Base-by-base conservation (phyloP, 2,329 filamentous ascomycete species). In the Cladosporium sp. region DNA sequence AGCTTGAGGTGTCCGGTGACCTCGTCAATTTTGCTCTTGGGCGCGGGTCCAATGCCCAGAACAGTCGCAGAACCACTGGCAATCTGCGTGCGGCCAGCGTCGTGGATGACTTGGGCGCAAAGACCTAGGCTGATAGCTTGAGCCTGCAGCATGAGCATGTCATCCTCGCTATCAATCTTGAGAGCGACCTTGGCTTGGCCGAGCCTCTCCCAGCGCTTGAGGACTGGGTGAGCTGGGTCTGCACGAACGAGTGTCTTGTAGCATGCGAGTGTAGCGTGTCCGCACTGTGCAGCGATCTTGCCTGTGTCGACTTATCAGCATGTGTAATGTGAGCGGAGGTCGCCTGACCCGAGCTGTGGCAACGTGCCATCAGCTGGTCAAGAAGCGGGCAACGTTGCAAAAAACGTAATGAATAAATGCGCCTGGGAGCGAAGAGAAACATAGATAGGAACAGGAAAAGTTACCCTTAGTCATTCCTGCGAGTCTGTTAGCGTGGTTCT, bases 61-160 rank as follows among this genome's bases (percentile, higher is more conserved):
- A 99, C 95, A 0, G 95, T 99, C 77, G 92, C 86, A 77, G 93
- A 97, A 21, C 95, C 94, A 51, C 91, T 89, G 61, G 93, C 93
- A 78, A 99, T 98, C 85, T 99, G 95, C 54, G 95, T 99, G 67
- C 95, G 87, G 16, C 95, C 95, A n/a, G 95, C 95, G 79, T 99
- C 95, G 74, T 91, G 89, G 70, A 99, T 94, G 62, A 97, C 88
- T 77, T 94, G 90, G 62, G 94, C 92, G 67, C 92, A 93, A 66
- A 99, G 79, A 1, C 95, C 94, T 66, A 97, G 77, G 76, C 89
- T 92, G 68, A 92, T 85, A 3, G 95, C 95, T 77, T 90, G 88
- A 63, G 89, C 91, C 80, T 93, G 89, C 71, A 95, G 80, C 71
- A 96, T 79, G 76, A 96, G 77, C 76, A 89, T 75, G 65, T 89